phyloP scores from a whole-genome alignment of 1,284 basidiomycete genomes.

The Ceratobasidium sp. region DNA sequence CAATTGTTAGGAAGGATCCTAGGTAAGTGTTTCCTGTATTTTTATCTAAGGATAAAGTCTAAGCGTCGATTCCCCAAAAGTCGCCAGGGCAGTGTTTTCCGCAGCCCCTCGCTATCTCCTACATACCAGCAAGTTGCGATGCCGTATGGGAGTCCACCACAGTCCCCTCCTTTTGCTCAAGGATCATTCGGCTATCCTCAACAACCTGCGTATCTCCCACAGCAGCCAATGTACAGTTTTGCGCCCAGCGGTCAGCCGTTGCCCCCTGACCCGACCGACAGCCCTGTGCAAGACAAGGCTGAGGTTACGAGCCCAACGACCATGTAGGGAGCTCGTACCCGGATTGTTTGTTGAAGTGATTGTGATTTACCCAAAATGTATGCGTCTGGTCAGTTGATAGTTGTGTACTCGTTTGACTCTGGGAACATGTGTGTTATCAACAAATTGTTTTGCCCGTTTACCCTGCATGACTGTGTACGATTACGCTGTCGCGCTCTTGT shows the following conservation, averaged over 20 bases:
- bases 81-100: constrained; percentile 13
- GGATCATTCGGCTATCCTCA: constrained; percentile 17
- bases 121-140: neutral
- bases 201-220: neutral
- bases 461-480: too few species aligned
- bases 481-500: too few species aligned
- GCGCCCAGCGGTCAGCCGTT: neutral
- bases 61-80: neutral
- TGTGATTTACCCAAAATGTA: neutral
- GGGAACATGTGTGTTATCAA: too few species aligned
- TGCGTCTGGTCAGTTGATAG: neutral
- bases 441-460: too few species aligned
- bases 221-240: neutral
- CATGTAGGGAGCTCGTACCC: neutral
- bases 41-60: neutral
- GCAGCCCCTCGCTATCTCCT: constrained; percentile 10
- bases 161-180: neutral
- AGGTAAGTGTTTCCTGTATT: neutral
- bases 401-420: neutral
- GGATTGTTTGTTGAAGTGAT: neutral
- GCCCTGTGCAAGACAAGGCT: neutral
- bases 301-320: neutral
- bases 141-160: neutral
- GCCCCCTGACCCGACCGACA: constrained; percentile 1
- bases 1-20: constrained; percentile 1